Evolutionary conservation across 129 eudicot genomes (phyloP), one percentile per base, ranked within the genome.

Genomic region (Arctium lappa): DNA sequence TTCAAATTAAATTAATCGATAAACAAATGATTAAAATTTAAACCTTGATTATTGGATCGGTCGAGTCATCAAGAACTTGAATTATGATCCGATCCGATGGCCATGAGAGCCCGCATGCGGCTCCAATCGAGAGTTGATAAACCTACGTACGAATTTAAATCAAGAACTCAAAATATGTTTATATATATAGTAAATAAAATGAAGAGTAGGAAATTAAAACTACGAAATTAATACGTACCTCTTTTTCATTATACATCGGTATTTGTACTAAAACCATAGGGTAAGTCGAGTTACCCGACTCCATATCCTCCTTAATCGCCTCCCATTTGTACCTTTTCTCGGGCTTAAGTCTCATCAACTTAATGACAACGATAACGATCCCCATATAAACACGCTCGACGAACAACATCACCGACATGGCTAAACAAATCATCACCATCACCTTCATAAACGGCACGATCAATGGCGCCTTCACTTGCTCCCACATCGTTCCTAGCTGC

Each of bases 91-190:
- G 86, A 85, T 94, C 93, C 4, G 92, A 88, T 0, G 98, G 98
- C 98, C 97, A 94, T 11, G 97, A 92, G 39, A 94, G 94, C 16
- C 93, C 94, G 69, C 98, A 94, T 39, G 97, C 98, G n/a, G 98
- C 98, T 78, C 98, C 97, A 74, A 94, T 92, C 2, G 97, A 94
- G 37, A 94, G 86, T 85, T 94, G 97, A 89, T 94, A 92, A 3
- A 94, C 98, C 98, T 94, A 70, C 56, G 13, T 3, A 74, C 5
- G 11, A 46, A 56, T 2, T 9, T 44, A 53, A 80, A 5, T 34
- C 29, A 22, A 0, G 76, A 38, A 34, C 22, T 71, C 53, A 0
- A 74, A 7, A 50, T 37, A 9, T 68, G 53, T 2, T 68, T 16
- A 8, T 63, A 12, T 50, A 50, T 13, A 13, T 53, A 15, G 9